These are phyloP conservation scores for Candida mattraensis DNA, from an alignment of 805 yeast genomes.

Conservation along the genomic window DNA sequence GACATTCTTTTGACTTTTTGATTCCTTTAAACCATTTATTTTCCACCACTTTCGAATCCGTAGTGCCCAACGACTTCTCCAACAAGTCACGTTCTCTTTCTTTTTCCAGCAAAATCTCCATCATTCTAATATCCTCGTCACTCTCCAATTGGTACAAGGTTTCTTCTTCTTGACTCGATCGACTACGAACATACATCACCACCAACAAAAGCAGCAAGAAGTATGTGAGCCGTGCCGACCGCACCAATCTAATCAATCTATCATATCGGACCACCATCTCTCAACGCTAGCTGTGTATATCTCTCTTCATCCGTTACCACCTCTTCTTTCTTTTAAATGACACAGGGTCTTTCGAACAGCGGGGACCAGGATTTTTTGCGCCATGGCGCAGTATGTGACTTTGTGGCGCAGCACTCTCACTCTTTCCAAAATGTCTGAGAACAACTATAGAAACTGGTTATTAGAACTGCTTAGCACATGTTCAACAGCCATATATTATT, in stretches of 20 bases:
- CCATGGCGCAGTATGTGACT: too few species aligned
- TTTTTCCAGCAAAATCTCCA: background rate
- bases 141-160: constrained; percentile 4
- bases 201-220: constrained; percentile 11
- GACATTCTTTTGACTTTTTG: constrained; percentile 40
- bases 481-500: too few species aligned
- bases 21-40: constrained; percentile 25
- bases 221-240: constrained; percentile 20
- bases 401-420: too few species aligned
- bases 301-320: too few species aligned
- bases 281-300: too few species aligned
- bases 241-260: constrained; percentile 8
- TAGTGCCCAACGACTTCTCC: constrained; percentile 3
- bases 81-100: constrained; percentile 3
- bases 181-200: constrained; percentile 5
- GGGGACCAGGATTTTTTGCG: too few species aligned
- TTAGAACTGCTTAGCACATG: too few species aligned
- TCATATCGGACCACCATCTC: constrained; percentile 15
- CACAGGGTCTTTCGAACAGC: too few species aligned
- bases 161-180: constrained; percentile 2
- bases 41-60: background rate
- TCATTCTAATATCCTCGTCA: constrained; percentile 1
- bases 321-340: too few species aligned
- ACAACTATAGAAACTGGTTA: too few species aligned
- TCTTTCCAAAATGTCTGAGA: too few species aligned